A percentile compares a stretch with the other conserved stretches of the same genome.
Conservation (phyloP, 2,329 filamentous ascomycete genomes). For the Fusarium secorum region DNA sequence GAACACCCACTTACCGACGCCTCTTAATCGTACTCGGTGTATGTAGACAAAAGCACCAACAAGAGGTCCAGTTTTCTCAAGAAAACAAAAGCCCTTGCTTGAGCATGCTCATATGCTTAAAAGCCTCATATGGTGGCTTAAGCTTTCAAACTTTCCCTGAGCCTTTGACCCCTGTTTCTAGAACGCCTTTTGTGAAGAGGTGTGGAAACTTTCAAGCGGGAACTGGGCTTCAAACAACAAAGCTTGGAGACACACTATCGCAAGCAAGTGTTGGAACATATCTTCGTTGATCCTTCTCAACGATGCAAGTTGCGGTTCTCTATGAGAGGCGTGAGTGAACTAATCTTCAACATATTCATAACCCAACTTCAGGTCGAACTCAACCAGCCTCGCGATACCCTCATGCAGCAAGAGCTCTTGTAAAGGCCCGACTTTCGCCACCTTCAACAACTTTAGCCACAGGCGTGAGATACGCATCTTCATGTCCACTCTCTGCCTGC, state of each 20-base stretch:
- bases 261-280: not conserved
- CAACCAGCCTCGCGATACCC: not conserved
- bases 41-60: not conserved
- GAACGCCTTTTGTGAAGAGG: not conserved
- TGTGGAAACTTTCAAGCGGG: not conserved
- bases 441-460: slow-evolving; percentile 66
- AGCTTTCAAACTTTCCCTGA: not conserved
- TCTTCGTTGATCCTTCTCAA: not conserved
- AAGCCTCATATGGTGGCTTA: not conserved
- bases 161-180: not conserved
- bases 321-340: not conserved
- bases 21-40: not conserved
- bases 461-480: slow-evolving; percentile 55
- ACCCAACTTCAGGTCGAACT: not conserved
- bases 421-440: slow-evolving; percentile 62
- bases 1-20: not conserved
- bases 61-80: not conserved
- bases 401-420: slow-evolving; percentile 52
- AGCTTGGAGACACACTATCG: not conserved
- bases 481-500: slow-evolving; percentile 43
- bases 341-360: not conserved
- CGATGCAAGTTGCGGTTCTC: not conserved
- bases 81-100: not conserved
- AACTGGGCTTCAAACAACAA: not conserved
- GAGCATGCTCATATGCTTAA: not conserved